Conservation (phyloP, 2,329 filamentous ascomycete species). For the Emmonsiellopsis sp. region DNA sequence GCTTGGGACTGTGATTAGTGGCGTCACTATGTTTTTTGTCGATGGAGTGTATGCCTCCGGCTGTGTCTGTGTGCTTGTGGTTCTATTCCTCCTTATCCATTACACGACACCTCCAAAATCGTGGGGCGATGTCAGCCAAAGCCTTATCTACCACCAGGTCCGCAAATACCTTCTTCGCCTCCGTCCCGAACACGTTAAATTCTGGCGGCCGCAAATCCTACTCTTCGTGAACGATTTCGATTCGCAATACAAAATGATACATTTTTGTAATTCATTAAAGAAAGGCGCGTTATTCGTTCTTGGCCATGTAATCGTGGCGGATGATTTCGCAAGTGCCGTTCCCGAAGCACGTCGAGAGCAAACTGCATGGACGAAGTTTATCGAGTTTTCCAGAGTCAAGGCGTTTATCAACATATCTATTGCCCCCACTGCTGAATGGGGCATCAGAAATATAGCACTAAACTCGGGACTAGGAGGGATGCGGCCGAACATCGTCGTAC, state of each 20-base stretch:
- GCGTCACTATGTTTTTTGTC: conserved; percentile 80
- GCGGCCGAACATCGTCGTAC: conserved; percentile 77
- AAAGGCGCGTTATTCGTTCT: conserved; percentile 79
- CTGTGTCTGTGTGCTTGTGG: conserved; percentile 61
- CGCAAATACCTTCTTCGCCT: conserved; percentile 78
- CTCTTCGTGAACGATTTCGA: conserved; percentile 74
- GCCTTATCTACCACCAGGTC: conserved; percentile 79
- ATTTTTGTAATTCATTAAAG: conserved; percentile 86
- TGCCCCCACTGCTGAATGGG: conserved; percentile 75
- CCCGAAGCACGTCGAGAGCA: conserved; percentile 75
- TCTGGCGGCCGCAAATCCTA: conserved; percentile 83
- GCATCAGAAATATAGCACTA: conserved; percentile 69
- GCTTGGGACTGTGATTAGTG: conserved; percentile 63
- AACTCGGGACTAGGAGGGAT: conserved; percentile 77
- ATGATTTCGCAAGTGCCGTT: conserved; percentile 69
- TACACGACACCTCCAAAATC: conserved; percentile 76
- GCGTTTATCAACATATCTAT: conserved; percentile 82
- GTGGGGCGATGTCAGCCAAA: conserved; percentile 86
- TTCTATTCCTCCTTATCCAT: conserved; percentile 77
- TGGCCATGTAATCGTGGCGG: conserved; percentile 77
- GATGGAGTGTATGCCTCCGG: conserved; percentile 70
- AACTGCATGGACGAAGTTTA: conserved; percentile 73
- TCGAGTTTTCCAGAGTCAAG: conserved; percentile 78
- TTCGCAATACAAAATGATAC: conserved; percentile 72
- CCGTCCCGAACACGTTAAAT: conserved; percentile 82